phyloP scores from a whole-genome alignment of 2,329 filamentous ascomycete species.

The Arthrobotrys entomopaga region DNA sequence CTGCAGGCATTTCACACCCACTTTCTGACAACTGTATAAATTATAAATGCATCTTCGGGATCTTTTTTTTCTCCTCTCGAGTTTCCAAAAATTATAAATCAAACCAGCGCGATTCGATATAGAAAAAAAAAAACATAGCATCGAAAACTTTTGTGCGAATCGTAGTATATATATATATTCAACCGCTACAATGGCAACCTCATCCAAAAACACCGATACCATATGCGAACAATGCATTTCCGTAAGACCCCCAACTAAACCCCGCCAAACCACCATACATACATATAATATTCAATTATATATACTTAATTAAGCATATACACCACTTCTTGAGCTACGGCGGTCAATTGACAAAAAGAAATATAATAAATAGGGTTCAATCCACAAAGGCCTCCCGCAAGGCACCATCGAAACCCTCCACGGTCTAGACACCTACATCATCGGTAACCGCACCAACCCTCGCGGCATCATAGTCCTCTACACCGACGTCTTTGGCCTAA shows the following conservation, averaged over 20 bases:
- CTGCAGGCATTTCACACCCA: no score
- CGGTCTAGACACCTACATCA: slow-evolving; percentile 62
- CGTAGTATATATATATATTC: no score
- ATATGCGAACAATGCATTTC: slow-evolving; percentile 23
- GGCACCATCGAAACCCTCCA: slow-evolving; percentile 62
- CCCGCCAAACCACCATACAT: no score
- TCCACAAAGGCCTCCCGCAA: slow-evolving; percentile 61
- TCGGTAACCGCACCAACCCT: slow-evolving; percentile 60
- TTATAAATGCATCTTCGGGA: no score
- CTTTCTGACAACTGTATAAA: no score
- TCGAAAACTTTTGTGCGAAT: no score
- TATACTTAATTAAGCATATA: no score
- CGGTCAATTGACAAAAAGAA: neutral
- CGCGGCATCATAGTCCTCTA: slow-evolving; percentile 60
- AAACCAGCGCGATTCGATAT: no score
- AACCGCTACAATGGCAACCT: neutral
- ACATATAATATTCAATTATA: no score
- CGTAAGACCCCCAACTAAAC: neutral
- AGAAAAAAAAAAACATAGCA: no score
- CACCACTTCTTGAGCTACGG: neutral
- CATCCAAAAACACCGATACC: neutral
- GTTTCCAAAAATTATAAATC: no score
- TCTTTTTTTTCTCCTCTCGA: no score
- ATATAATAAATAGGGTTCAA: slow-evolving; percentile 60
- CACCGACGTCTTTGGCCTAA: slow-evolving; percentile 60